Evolutionary conservation across 441 rosid genomes (phyloP), one percentile per base, ranked within the genome.

Genomic region (Adansonia madagascariensis): DNA sequence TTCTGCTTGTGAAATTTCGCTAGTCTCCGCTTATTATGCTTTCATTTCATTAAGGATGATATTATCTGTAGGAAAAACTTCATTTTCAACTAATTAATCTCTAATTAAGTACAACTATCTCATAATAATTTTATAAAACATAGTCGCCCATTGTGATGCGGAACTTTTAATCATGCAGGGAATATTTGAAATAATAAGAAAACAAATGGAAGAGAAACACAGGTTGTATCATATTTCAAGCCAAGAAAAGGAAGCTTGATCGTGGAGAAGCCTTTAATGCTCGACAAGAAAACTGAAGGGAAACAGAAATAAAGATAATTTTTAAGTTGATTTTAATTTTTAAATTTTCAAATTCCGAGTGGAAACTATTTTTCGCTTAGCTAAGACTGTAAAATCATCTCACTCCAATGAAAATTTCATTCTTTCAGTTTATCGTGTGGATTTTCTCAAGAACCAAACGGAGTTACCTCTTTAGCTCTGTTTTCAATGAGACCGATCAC

Each of bases 391-490:
- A 18, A 41, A 41, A 41, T 56, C 52, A 43, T 20, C 7, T 20
- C 49, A 41, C n/a, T 20, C 27, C 22, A 27, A 22, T 46, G n/a
- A 24, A 74, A 22, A 2, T 8, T 0, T 5, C 8, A 17, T 52
- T 47, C 55, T 35, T 31, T 62, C 60, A 44, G 12, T 7, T 82
- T 79, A 8, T 77, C 67, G 17, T 17, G 17, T 20, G 71, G 78
- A 55, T 80, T 78, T 85, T 79, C 77, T 73, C 41, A 39, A 74
- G 15, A 77, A 70, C 49, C 80, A 73, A 84, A 78, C 78, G 41
- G 81, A 69, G 57, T 14, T 88, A 95, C 99, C 99, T 96, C 99
- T 89, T 92, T 96, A 63, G 98, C 97, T 87, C 98, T 85, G 88
- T 96, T 96, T 89, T 93, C 97, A 35, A 92, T 96, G 75, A 94